Percentiles rank a stretch among this genome's conserved stretches.
These are phyloP conservation scores for Apiospora hydei DNA, from an alignment of 2,329 filamentous ascomycete genomes.

Conservation along the genomic window DNA sequence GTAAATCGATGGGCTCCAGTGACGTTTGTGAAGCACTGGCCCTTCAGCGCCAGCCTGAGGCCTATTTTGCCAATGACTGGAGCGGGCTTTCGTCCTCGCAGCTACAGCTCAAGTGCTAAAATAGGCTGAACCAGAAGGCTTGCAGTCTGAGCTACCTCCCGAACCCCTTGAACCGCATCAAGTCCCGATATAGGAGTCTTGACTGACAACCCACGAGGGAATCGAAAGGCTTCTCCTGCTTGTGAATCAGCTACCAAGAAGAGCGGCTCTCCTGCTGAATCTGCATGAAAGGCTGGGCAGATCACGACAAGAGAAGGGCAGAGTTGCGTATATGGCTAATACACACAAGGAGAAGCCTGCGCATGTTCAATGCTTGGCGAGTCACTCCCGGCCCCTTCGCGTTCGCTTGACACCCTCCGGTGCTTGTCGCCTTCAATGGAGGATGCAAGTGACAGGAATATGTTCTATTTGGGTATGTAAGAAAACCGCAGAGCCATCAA, in stretches of 20 bases:
- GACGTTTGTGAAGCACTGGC: neutral
- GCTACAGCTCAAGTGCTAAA: neutral
- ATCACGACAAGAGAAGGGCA: neutral
- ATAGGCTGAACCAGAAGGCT: neutral
- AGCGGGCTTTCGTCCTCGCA: conserved; percentile 4
- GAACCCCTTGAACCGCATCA: neutral
- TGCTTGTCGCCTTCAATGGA: neutral
- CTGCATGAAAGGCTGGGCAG: neutral
- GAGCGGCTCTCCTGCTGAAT: neutral
- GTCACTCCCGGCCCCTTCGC: neutral
- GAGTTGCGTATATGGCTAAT: neutral
- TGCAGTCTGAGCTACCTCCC: neutral
- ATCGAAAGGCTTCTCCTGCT: conserved; percentile 1
- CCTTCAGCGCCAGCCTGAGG: neutral
- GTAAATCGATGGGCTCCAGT: neutral
- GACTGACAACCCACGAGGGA: neutral
- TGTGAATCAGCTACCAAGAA: neutral
- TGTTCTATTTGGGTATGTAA: neutral
- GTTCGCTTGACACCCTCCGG: neutral
- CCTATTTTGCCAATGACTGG: conserved; percentile 4
- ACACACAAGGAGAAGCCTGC: neutral
- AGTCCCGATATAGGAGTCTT: neutral
- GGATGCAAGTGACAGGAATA: neutral
- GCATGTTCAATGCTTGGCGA: neutral
- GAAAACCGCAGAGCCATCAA: neutral